Evolutionary conservation across 23 red algal species (phyloP).

Genomic region (Gracilaria domingensis): DNA sequence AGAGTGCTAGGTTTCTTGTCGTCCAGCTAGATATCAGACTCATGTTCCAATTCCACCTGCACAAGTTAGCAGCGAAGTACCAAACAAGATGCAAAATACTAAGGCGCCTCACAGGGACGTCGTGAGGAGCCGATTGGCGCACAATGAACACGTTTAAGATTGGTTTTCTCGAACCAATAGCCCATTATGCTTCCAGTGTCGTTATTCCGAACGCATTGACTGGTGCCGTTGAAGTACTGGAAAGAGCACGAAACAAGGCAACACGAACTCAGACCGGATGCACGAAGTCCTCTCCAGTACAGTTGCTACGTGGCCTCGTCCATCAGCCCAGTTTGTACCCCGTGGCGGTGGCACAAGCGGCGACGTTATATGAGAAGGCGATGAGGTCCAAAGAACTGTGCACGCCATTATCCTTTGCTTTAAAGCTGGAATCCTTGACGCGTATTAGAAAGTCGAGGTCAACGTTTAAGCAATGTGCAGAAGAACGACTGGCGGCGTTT

Average conservation of each 20-base stretch:
- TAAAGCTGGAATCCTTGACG: not conserved
- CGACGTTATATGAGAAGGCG: constrained; percentile 5
- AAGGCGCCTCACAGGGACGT: not conserved
- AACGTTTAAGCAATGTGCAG: not conserved
- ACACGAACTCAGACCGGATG: not conserved
- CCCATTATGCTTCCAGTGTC: not conserved
- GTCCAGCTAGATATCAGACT: not conserved
- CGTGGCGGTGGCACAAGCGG: not conserved
- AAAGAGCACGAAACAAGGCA: not conserved
- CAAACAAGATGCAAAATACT: not conserved
- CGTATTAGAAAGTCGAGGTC: not conserved
- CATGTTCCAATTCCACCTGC: not conserved
- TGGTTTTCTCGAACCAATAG: not conserved
- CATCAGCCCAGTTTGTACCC: not conserved
- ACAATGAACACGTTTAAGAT: not conserved
- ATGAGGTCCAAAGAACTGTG: not conserved
- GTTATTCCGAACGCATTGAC: not conserved
- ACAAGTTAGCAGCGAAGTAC: not conserved
- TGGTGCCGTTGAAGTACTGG: not conserved
- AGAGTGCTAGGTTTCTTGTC: not conserved
- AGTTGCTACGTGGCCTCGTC: not conserved
- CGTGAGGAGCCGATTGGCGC: not conserved
- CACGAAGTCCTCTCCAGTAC: not conserved
- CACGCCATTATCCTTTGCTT: not conserved
- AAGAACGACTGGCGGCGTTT: not conserved